Conservation (phyloP, 371 early-diverging fungal species). For the Rhizopus arrhizus region DNA sequence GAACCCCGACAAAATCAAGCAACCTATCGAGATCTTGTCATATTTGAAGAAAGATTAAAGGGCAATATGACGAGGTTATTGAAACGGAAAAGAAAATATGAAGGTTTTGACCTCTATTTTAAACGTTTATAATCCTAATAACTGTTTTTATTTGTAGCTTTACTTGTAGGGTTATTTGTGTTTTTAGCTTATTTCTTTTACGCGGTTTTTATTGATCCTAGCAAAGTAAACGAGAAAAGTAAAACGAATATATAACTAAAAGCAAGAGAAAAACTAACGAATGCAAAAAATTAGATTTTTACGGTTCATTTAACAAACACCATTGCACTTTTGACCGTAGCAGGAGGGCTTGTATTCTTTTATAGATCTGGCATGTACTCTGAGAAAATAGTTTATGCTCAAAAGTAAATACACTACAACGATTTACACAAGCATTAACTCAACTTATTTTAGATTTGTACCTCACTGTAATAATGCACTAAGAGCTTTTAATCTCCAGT, state of each 20-base stretch:
- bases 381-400: slow-evolving; percentile 65
- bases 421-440: background rate
- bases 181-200: slow-evolving; percentile 49
- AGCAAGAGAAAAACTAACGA: background rate
- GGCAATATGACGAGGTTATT: slow-evolving; percentile 59
- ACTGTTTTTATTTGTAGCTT: slow-evolving; percentile 22
- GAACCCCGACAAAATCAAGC: slow-evolving; percentile 34
- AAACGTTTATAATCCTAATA: background rate
- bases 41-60: slow-evolving; percentile 70
- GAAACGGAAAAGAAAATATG: slow-evolving; percentile 65
- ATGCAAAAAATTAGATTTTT: slow-evolving; percentile 28
- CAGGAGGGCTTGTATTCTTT: slow-evolving; percentile 52
- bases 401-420: slow-evolving; percentile 53
- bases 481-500: slow-evolving; percentile 70
- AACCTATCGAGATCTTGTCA: slow-evolving; percentile 66
- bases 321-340: slow-evolving; percentile 33
- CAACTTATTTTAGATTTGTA: slow-evolving; percentile 53
- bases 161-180: slow-evolving; percentile 36
- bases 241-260: background rate
- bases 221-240: slow-evolving; percentile 36
- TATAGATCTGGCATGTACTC: slow-evolving; percentile 66
- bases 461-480: slow-evolving; percentile 70
- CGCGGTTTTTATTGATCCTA: slow-evolving; percentile 54
- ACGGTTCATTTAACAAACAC: slow-evolving; percentile 41
- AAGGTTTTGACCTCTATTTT: slow-evolving; percentile 45